Conservation (phyloP, 1,284 basidiomycete species). For the Microbotryum lychnidis-dioicae region DNA sequence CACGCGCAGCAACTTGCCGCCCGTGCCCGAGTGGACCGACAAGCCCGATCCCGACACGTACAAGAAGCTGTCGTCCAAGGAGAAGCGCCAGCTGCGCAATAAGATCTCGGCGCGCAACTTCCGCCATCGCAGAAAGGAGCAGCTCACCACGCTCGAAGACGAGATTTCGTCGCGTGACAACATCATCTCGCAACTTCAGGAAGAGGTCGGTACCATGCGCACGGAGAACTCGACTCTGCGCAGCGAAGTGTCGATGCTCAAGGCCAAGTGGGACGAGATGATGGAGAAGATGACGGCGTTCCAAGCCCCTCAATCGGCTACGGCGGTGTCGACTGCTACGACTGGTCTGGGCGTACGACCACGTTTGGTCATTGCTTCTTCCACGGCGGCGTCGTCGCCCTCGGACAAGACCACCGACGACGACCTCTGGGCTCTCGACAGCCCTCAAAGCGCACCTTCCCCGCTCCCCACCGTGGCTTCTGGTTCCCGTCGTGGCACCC, state of each 20-base stretch:
- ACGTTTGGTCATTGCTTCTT: slow-evolving; percentile 12
- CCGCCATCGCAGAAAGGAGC: slow-evolving; percentile 81
- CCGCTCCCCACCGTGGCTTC: slow-evolving; percentile 9
- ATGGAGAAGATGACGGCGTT: slow-evolving; percentile 41
- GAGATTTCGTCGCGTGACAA: slow-evolving; percentile 88
- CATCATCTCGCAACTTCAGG: slow-evolving; percentile 77
- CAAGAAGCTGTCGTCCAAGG: slow-evolving; percentile 88
- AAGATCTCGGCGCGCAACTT: slow-evolving; percentile 96
- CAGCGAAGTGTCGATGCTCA: slow-evolving; percentile 73
- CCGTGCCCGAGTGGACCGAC: slow-evolving; percentile 35
- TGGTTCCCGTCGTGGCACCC: slow-evolving; percentile 20
- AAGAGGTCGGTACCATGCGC: slow-evolving; percentile 47
- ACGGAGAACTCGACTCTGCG: slow-evolving; percentile 73
- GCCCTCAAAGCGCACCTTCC: slow-evolving; percentile 1
- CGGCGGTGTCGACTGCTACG: slow-evolving; percentile 18
- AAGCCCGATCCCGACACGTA: slow-evolving; percentile 79
- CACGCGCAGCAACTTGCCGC: slow-evolving; percentile 16
- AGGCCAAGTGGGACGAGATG: slow-evolving; percentile 47
- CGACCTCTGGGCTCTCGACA: slow-evolving; percentile 17
- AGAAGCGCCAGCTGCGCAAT: slow-evolving; percentile 91
- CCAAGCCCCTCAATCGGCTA: slow-evolving; percentile 32
- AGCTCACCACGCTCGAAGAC: slow-evolving; percentile 52
- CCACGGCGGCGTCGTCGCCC: slow-evolving; percentile 10
- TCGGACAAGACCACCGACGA: slow-evolving; percentile 18
- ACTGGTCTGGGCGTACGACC: slow-evolving; percentile 25